A percentile compares a stretch with the other conserved stretches of the same genome.
phyloP scores from a whole-genome alignment of 2,329 filamentous ascomycete genomes.

The Aschersonia sp. region DNA sequence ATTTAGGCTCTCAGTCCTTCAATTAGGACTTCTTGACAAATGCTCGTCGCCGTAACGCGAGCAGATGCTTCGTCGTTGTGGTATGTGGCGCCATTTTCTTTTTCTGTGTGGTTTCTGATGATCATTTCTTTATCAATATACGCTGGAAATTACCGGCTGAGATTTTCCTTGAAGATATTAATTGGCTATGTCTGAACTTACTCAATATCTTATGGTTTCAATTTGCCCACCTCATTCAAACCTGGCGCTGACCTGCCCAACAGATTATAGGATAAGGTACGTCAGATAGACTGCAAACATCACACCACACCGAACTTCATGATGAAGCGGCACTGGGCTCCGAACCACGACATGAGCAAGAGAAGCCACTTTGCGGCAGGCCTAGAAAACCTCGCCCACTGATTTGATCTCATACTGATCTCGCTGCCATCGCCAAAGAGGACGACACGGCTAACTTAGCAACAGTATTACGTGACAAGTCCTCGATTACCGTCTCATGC shows the following conservation, averaged over 20 bases:
- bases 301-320: slow-evolving; percentile 25
- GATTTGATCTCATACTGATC: slow-evolving; percentile 28
- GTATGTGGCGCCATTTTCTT: slow-evolving; percentile 14
- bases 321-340: slow-evolving; percentile 98
- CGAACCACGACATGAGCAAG: slow-evolving; percentile 65
- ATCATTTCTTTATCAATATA: slow-evolving; percentile 54
- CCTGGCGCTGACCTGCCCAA: slow-evolving; percentile 8
- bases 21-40: no score
- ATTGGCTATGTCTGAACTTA: slow-evolving; percentile 75
- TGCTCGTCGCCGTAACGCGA: no score
- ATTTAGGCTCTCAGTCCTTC: no score
- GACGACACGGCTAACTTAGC: no score
- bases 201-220: slow-evolving; percentile 5
- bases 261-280: slow-evolving; percentile 17
- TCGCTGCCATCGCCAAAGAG: no score
- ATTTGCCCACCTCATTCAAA: slow-evolving; percentile 14
- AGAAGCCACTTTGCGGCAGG: slow-evolving; percentile 90
- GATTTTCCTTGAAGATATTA: slow-evolving; percentile 61
- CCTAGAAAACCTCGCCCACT: slow-evolving; percentile 99
- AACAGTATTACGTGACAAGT: no score
- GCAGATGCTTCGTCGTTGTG: slow-evolving; percentile 1
- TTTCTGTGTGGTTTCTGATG: slow-evolving; percentile 26
- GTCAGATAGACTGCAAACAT: slow-evolving; percentile 6
- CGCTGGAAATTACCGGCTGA: slow-evolving; percentile 98
- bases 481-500: neutral